Evolutionary conservation across 257 asterid genomes (phyloP).

Genomic region (Echites panduratus): DNA sequence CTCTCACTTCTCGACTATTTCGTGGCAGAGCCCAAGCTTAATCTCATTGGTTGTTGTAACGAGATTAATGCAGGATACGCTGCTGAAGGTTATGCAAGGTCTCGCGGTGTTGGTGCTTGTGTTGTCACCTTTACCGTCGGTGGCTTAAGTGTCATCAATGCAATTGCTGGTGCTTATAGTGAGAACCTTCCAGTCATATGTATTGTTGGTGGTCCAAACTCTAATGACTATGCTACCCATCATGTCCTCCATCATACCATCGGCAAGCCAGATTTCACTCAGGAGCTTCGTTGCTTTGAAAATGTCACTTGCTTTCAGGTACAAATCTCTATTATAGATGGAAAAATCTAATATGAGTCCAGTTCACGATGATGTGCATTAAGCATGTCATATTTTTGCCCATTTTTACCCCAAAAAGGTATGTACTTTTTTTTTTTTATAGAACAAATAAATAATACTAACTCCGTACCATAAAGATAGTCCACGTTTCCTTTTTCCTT

Average conservation of each 20-base stretch:
- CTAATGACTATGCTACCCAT: conserved; percentile 69
- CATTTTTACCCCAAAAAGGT: too few relatives aligned
- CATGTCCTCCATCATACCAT: conserved; percentile 75
- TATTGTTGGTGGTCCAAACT: conserved; percentile 79
- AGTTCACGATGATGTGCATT: too few relatives aligned
- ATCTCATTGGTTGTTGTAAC: conserved; percentile 73
- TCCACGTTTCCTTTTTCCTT: too few relatives aligned
- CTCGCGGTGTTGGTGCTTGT: conserved; percentile 87
- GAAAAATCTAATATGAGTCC: too few relatives aligned
- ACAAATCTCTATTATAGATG: too few relatives aligned
- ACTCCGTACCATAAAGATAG: too few relatives aligned
- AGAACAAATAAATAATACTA: too few relatives aligned
- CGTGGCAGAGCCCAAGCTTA: conserved; percentile 72
- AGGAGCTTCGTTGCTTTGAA: conserved; percentile 85
- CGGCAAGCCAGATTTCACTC: conserved; percentile 73
- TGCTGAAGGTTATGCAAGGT: conserved; percentile 81
- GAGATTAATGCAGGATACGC: conserved; percentile 89
- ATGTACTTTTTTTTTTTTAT: too few relatives aligned
- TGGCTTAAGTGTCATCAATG: conserved; percentile 70
- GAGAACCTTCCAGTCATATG: conserved; percentile 81
- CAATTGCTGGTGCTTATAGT: conserved; percentile 86
- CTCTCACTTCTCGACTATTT: conserved; percentile 68
- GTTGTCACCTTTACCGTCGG: conserved; percentile 81
- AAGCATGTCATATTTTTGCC: too few relatives aligned
- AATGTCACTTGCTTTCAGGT: conserved; percentile 84